Base-by-base conservation (phyloP, 2,329 filamentous ascomycete genomes). In the Beauveria caledonica region DNA sequence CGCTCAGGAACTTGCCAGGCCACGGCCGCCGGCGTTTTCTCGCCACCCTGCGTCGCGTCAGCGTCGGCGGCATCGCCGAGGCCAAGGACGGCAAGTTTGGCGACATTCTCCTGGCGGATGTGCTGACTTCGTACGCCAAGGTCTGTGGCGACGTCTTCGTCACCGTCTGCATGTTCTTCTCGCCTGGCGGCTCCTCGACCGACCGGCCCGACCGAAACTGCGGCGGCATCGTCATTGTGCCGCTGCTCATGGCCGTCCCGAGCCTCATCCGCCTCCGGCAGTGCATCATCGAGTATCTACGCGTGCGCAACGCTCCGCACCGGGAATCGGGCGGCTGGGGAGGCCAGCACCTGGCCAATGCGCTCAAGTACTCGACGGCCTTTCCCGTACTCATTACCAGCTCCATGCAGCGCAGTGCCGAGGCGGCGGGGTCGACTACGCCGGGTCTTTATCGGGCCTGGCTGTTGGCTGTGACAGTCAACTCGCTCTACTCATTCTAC, bases 401-500 rank as follows among this genome's bases (percentile, higher is more conserved):
- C 62, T 86, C 91, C 1, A 73, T 94, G 69, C 86, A 92, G 75
- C 82, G 89, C 63, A 85, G 71, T 77, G 80, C 72, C 71, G 82
- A 71, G 39, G 67, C 72, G 45, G 74, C 73, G 15, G 58, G 58
- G 17, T 29, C 27, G 5, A 70, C 71, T 40, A 73, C 74, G 63
- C 71, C 76, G 3, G 68, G 71, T 0, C 69, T 83, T 61, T 81
- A 84, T 71, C 77, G 77, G 45, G 76, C 77, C 52, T 94, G 90
- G 86, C 77, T 95, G 33, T 74, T 82, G 40, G 88, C 88, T 48
- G 88, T 90, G 33, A 77, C 91, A 39, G 70, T 94, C 67, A 97
- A 99, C 73, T 95, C 90, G 15, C 78, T 89, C 49, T 99, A 96
- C 76, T 92, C 89, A n/a, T 97, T 97, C 77, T 99, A 94, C 79